Conservation (phyloP, 2,329 filamentous ascomycete species). For the Calonectria hawksworthii region DNA sequence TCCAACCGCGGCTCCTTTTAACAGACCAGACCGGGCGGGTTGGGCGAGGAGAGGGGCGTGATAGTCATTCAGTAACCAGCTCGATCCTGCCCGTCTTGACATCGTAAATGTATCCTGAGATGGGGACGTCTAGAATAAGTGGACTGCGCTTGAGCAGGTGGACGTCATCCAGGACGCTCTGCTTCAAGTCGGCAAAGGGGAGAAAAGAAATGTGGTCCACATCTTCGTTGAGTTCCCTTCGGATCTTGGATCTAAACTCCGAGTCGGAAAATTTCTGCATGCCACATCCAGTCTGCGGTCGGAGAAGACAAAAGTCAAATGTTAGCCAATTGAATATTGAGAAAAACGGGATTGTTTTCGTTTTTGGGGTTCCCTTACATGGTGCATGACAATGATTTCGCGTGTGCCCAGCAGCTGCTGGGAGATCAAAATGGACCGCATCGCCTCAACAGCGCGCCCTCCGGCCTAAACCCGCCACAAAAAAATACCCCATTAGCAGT, state of each 20-base stretch:
- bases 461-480: conserved; percentile 57
- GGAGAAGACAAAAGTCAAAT: conserved; percentile 22
- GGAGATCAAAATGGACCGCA: conserved; percentile 83
- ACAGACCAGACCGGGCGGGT: neutral
- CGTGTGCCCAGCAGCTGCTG: conserved; percentile 83
- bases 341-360: neutral
- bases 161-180: conserved; percentile 77
- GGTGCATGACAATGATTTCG: conserved; percentile 82
- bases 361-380: conserved; percentile 52
- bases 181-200: conserved; percentile 74
- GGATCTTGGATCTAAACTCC: conserved; percentile 68
- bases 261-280: conserved; percentile 79
- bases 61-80: conserved; percentile 38
- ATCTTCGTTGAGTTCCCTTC: conserved; percentile 68
- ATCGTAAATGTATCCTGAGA: conserved; percentile 84
- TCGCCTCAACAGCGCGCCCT: conserved; percentile 75
- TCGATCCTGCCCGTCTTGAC: conserved; percentile 76
- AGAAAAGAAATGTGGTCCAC: conserved; percentile 73
- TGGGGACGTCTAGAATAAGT: conserved; percentile 71
- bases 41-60: neutral
- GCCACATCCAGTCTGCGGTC: conserved; percentile 56
- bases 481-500: neutral
- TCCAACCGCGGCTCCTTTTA: neutral
- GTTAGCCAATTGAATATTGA: conserved; percentile 24
- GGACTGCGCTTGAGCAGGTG: conserved; percentile 70